These are phyloP conservation scores for Mycena venus DNA, from an alignment of 768 basidiomycete genomes.

Conservation along the genomic window DNA sequence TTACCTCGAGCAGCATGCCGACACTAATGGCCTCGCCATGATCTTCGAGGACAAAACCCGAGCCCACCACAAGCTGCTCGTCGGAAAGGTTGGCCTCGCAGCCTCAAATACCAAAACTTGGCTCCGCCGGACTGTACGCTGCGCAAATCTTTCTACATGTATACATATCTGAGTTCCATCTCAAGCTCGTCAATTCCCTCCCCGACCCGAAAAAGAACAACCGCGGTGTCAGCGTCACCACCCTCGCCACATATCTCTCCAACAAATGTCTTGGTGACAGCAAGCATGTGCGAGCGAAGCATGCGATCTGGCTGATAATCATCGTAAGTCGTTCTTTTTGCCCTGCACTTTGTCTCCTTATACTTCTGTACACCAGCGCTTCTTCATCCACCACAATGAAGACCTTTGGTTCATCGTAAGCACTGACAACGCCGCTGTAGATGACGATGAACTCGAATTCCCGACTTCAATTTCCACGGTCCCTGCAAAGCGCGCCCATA, in stretches of 20 bases:
- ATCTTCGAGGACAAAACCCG: neutral
- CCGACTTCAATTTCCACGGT: neutral
- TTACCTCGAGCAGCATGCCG: neutral
- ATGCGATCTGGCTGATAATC: constrained; percentile 1
- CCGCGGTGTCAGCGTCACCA: neutral
- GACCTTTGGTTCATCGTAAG: neutral
- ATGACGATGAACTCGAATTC: neutral
- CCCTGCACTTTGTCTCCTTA: neutral
- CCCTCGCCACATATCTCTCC: neutral
- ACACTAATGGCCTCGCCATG: neutral
- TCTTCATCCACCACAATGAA: neutral
- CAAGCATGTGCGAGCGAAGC: neutral
- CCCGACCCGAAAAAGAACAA: neutral
- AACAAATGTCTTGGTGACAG: neutral
- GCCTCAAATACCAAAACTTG: neutral
- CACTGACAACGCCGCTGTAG: neutral
- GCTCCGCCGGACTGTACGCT: neutral
- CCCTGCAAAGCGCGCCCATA: neutral
- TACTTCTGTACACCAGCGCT: neutral
- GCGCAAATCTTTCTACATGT: no score
- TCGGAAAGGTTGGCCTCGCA: neutral
- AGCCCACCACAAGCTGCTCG: neutral
- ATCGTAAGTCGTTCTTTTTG: neutral
- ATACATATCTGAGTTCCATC: neutral
- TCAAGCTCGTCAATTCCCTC: neutral